A percentile compares a stretch with the other conserved stretches of the same genome.
Evolutionary conservation across 768 basidiomycete species (phyloP).

Genomic region (Mycena capillaripes): DNA sequence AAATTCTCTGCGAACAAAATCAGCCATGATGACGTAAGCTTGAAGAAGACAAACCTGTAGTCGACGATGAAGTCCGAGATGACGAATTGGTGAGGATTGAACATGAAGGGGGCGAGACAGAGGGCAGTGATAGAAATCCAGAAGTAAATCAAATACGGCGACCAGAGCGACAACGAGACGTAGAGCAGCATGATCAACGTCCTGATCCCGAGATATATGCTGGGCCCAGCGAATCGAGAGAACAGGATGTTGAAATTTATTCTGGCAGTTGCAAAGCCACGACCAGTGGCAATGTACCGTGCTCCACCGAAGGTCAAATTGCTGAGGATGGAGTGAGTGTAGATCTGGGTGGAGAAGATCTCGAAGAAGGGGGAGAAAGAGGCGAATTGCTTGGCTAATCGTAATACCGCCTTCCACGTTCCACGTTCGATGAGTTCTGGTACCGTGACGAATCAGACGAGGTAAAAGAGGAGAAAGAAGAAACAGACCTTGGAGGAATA

Average conservation of each 20-base stretch:
- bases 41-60: constrained; percentile 71
- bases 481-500: constrained; percentile 91
- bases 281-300: constrained; percentile 97
- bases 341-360: constrained; percentile 98
- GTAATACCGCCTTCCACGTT: constrained; percentile 90
- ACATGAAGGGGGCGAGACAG: constrained; percentile 96
- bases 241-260: constrained; percentile 96
- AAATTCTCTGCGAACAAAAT: constrained; percentile 80
- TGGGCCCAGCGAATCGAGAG: constrained; percentile 98
- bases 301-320: constrained; percentile 99
- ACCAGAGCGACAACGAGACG: constrained; percentile 93
- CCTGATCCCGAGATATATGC: constrained; percentile 97
- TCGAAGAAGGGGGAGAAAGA: constrained; percentile 97
- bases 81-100: constrained; percentile 99
- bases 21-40: neutral
- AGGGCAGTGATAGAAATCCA: constrained; percentile 95
- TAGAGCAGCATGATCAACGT: constrained; percentile 94
- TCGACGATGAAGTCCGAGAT: constrained; percentile 98
- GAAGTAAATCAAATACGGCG: constrained; percentile 95
- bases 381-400: constrained; percentile 93
- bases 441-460: constrained; percentile 36
- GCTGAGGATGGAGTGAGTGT: constrained; percentile 96
- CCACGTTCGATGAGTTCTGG: constrained; percentile 96
- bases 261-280: constrained; percentile 97
- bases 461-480: neutral